Evolutionary conservation across 257 asterid genomes (phyloP).

Genomic region (Solanum paucissectum): DNA sequence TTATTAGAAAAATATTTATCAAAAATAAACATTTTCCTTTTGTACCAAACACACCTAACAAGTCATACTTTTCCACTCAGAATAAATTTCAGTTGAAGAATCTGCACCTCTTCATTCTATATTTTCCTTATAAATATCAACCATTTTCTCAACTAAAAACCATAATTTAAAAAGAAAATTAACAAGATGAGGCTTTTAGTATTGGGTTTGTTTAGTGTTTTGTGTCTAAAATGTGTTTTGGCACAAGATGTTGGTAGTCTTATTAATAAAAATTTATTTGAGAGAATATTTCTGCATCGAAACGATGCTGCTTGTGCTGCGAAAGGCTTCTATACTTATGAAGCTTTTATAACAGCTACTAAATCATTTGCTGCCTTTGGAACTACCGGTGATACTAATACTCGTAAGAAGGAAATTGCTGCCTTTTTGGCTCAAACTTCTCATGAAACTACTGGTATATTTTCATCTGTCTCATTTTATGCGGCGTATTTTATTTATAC

Average conservation of each 20-base stretch:
- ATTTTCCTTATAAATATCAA: neutral
- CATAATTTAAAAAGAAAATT: neutral
- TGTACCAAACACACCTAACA: neutral
- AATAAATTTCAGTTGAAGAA: neutral
- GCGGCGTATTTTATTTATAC: neutral
- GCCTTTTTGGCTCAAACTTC: slow-evolving; percentile 30
- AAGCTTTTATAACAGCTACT: slow-evolving; percentile 17
- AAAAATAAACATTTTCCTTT: neutral
- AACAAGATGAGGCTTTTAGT: neutral
- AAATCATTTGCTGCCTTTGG: slow-evolving; percentile 9
- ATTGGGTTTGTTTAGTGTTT: neutral
- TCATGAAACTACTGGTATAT: slow-evolving; percentile 7
- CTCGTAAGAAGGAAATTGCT: slow-evolving; percentile 21
- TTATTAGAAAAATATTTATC: neutral
- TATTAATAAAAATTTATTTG: slow-evolving; percentile 1
- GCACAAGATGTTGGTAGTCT: slow-evolving; percentile 13
- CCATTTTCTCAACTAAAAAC: no score
- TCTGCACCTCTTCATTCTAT: neutral
- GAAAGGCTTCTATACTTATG: slow-evolving; percentile 17
- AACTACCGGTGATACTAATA: slow-evolving; percentile 12
- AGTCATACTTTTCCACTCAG: neutral
- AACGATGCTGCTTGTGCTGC: slow-evolving; percentile 18
- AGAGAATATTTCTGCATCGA: neutral
- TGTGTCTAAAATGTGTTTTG: slow-evolving; percentile 1
- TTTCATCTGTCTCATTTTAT: neutral